A percentile compares a stretch with the other conserved stretches of the same genome.
Evolutionary conservation across 441 rosid genomes (phyloP).

Genomic region (Gossypium trilobum): DNA sequence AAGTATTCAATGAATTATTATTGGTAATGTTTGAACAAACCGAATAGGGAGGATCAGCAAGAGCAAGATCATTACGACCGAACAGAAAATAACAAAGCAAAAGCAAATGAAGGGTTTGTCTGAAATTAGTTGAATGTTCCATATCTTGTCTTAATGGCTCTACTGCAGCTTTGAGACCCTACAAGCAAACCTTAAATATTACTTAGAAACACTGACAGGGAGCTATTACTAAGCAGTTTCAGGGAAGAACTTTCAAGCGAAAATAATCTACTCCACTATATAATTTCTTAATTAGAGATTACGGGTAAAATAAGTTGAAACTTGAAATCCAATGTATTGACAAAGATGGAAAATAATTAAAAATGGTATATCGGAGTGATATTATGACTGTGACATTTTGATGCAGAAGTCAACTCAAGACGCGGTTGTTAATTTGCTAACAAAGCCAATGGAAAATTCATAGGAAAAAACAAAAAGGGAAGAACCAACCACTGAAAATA

Average conservation of each 20-base stretch:
- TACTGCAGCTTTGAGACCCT: not conserved
- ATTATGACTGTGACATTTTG: not conserved
- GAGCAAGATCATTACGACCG: constrained; percentile 12
- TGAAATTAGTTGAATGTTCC: constrained; percentile 6
- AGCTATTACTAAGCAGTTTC: not conserved
- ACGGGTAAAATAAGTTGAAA: not conserved
- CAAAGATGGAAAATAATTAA: not conserved
- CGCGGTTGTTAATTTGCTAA: not conserved
- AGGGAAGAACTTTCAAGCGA: not conserved
- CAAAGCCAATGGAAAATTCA: not conserved
- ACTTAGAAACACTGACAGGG: not conserved
- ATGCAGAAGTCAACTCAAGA: not conserved
- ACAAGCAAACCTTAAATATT: not conserved
- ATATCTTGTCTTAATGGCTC: not conserved
- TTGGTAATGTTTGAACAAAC: constrained; percentile 16
- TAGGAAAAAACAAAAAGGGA: not conserved
- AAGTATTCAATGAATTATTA: not conserved
- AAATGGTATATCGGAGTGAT: not conserved
- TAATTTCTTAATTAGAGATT: not conserved
- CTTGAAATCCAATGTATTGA: not conserved
- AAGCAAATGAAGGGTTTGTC: constrained; percentile 8
- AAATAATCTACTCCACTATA: not conserved
- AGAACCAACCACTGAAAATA: not conserved
- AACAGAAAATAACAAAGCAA: constrained; percentile 1
- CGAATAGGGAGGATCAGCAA: constrained; percentile 27